Evolutionary conservation across 768 basidiomycete species (phyloP), one percentile per base, ranked within the genome.

Genomic region (Kwoniella botswanensis): DNA sequence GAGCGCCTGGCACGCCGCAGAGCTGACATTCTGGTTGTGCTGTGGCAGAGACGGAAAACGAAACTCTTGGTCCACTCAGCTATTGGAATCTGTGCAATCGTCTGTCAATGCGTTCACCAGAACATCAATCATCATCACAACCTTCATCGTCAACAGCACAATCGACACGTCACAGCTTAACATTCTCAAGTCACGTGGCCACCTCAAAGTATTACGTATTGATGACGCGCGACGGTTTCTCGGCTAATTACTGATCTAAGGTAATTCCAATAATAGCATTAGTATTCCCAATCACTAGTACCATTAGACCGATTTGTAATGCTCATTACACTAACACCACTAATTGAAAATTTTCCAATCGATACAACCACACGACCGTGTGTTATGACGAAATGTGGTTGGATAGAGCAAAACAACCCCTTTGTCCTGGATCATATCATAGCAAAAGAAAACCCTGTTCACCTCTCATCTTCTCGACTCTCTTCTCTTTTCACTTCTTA

Each of bases 1-100:
- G 65, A 67, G 65, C 65, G 57, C 10, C 22, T 22, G 11, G 22
- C 17, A 12, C 64, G 64, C 64, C 64, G 64, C 42, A 43, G 43
- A 13, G n/a, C 0, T 13, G 54, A 3, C 64, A 65, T 65, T 0
- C 0, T 56, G 53, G 22, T 4, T 11, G 22, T 11, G 4, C 13
- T 11, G 54, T 11, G 4, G 11, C 54, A 4, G 9, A 9, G n/a
- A 55, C 12, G 3, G 54, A n/a, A 7, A 12, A 24, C 54, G 5
- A 11, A 1, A 24, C n/a, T 22, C 21, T 55, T 55, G 46, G 18
- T 18, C 18, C 4, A 15, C 13, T 15, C 46, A 50, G 15, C 18
- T 26, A 26, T 26, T 4, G 26, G 26, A 26, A 26, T 26, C 3
- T 26, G 26, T 26, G 26, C 26, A 26, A 26, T 26, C 26, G 4